These are phyloP conservation scores for Ceratocystis ficicola DNA, from an alignment of 2,329 filamentous ascomycete genomes.

Conservation along the genomic window DNA sequence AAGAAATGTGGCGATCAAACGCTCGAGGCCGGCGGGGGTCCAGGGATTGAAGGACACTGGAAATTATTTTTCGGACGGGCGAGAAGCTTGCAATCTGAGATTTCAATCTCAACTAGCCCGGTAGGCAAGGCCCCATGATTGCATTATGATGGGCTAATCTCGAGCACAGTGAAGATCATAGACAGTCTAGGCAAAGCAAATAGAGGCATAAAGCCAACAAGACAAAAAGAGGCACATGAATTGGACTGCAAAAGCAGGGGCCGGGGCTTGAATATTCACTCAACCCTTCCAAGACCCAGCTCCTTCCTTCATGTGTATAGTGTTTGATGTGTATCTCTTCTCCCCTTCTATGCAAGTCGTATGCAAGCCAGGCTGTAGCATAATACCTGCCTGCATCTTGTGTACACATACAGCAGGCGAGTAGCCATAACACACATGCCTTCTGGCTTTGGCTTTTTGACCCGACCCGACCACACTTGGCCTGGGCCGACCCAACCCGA, in stretches of 20 bases:
- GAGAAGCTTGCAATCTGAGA: constrained; percentile 6
- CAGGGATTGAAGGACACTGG: neutral
- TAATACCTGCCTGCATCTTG: too few species aligned
- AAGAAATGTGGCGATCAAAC: neutral
- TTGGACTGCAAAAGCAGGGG: neutral
- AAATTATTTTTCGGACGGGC: neutral
- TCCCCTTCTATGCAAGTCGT: too few species aligned
- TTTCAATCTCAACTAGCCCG: neutral
- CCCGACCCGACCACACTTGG: too few species aligned
- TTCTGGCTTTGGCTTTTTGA: neutral
- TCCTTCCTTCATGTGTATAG: too few species aligned
- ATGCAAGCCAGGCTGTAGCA: too few species aligned
- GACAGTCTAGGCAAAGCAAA: neutral
- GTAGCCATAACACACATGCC: neutral
- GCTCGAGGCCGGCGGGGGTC: neutral
- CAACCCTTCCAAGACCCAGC: neutral
- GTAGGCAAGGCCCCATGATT: neutral
- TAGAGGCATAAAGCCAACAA: neutral
- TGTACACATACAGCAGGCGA: too few species aligned
- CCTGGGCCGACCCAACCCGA: too few species aligned
- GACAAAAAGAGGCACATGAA: neutral
- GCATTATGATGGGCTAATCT: neutral
- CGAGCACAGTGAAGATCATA: neutral
- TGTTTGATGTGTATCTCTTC: too few species aligned
- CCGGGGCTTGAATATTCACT: neutral